A percentile compares a stretch with the other conserved stretches of the same genome.
Evolutionary conservation across 768 basidiomycete genomes (phyloP).

Genomic region (Kwoniella mangroviensis): DNA sequence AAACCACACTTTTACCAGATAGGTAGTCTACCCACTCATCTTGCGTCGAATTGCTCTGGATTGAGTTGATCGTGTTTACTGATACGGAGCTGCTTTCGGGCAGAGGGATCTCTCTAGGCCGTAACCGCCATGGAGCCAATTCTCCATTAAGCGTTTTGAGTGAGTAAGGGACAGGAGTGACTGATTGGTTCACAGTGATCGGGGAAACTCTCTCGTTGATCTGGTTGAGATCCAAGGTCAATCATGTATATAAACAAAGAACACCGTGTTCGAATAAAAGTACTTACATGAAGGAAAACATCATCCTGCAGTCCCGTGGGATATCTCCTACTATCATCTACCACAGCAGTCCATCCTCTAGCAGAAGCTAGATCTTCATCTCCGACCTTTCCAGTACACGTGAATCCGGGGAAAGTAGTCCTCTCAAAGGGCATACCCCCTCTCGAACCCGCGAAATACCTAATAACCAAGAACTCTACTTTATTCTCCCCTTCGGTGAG

Average conservation of each 20-base stretch:
- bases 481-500: conserved; percentile 25
- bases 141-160: conserved; percentile 25
- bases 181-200: background rate
- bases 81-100: conserved; percentile 14
- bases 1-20: background rate
- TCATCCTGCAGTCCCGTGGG: conserved; percentile 26
- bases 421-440: conserved; percentile 36
- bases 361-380: conserved; percentile 15
- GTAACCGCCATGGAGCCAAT: conserved; percentile 21
- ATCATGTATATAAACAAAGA: background rate
- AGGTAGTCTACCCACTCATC: conserved; percentile 13
- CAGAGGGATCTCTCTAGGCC: conserved; percentile 15
- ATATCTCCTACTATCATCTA: conserved; percentile 22
- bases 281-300: conserved; percentile 28
- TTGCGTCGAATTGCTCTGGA: background rate
- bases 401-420: conserved; percentile 33
- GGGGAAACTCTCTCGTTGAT: conserved; percentile 27
- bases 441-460: conserved; percentile 31
- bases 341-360: conserved; percentile 11
- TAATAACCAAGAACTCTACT: conserved; percentile 28
- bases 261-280: background rate
- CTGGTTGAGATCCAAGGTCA: background rate
- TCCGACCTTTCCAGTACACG: conserved; percentile 22
- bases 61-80: conserved; percentile 10
- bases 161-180: conserved; percentile 15